Evolutionary conservation across 2,329 filamentous ascomycete species (phyloP), one percentile per base, ranked within the genome.

Genomic region (Pestalotiopsis fici): DNA sequence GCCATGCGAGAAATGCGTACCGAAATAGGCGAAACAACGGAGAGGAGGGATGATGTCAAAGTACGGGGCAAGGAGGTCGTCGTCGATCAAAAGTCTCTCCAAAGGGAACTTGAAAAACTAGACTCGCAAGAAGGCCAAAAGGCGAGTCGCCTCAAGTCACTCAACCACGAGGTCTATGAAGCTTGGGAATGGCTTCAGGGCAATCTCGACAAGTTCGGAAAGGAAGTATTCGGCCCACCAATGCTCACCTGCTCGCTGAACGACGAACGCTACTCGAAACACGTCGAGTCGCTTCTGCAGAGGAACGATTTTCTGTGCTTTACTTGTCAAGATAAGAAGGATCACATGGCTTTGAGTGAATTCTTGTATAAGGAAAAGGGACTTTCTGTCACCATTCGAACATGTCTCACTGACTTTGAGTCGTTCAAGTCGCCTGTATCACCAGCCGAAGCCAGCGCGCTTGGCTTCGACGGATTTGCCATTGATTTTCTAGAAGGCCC

Each of bases 151-250:
- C 85, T 99, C 65, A 83, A 83, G 64, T 83, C 76, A 5, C 18
- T 86, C 0, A 91, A 90, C 12, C 76, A 76, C 0, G 92, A 98
- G 66, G 88, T 91, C 2, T 86, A 87, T 12, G 82, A 77, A 71
- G 94, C 90, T 2, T 97, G 93, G 90, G 85, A 90, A 55, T 99
- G 95, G 95, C 86, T 98, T 64, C 87, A 93, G 74, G 78, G 88
- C 2, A 89, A 99, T 76, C 86, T 86, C 68, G 76, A 85, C 65
- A 79, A 86, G 61, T 96, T 98, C 70, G 87, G 92, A 74, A 89
- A 91, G 71, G 86, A 91, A 67, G 90, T 98, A 4, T 94, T 92
- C 75, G 94, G 93, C 0, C 95, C 95, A 5, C 90, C 95, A 0
- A 88, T 96, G 74, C 83, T 97, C 37, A 91, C 87, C 67, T 97